phyloP scores from a whole-genome alignment of 2,329 filamentous ascomycete species.

The Aureobasidium subglaciale region DNA sequence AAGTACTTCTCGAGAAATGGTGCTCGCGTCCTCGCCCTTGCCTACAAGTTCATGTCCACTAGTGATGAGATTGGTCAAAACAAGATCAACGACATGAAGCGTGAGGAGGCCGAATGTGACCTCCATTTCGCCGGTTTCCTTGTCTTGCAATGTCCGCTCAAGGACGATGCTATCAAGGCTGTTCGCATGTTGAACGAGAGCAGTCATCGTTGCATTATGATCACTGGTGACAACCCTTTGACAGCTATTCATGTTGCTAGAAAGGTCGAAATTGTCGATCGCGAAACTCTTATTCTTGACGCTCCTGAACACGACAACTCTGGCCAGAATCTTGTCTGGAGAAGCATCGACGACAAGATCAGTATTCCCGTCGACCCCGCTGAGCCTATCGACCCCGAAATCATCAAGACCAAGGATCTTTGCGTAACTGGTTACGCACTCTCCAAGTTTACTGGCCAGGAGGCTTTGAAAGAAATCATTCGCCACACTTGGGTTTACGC shows the following conservation, averaged over 20 bases:
- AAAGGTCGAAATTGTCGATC: slow-evolving; percentile 94
- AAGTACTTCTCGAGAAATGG: slow-evolving; percentile 97
- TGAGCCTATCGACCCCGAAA: slow-evolving; percentile 70
- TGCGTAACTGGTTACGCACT: slow-evolving; percentile 95
- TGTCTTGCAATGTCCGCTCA: slow-evolving; percentile 89
- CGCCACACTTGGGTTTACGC: slow-evolving; percentile 96
- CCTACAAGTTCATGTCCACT: slow-evolving; percentile 81
- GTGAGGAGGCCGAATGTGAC: slow-evolving; percentile 80
- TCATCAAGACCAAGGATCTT: slow-evolving; percentile 79
- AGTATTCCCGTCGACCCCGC: slow-evolving; percentile 80
- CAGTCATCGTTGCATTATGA: slow-evolving; percentile 98
- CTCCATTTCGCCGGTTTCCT: slow-evolving; percentile 91
- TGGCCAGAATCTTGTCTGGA: slow-evolving; percentile 81
- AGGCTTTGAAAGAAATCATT: slow-evolving; percentile 68
- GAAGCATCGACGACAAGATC: slow-evolving; percentile 84
- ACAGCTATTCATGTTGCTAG: slow-evolving; percentile 93
- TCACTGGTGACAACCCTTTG: slow-evolving; percentile 94
- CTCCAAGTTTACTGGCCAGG: slow-evolving; percentile 76
- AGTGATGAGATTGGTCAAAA: slow-evolving; percentile 75
- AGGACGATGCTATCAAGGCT: slow-evolving; percentile 89
- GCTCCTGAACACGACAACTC: slow-evolving; percentile 83
- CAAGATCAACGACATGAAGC: slow-evolving; percentile 88
- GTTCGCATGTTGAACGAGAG: slow-evolving; percentile 98
- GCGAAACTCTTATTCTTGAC: slow-evolving; percentile 89
- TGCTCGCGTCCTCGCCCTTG: slow-evolving; percentile 85